Conservation (phyloP, 805 yeast species). For the Hanseniaspora lachancei region DNA sequence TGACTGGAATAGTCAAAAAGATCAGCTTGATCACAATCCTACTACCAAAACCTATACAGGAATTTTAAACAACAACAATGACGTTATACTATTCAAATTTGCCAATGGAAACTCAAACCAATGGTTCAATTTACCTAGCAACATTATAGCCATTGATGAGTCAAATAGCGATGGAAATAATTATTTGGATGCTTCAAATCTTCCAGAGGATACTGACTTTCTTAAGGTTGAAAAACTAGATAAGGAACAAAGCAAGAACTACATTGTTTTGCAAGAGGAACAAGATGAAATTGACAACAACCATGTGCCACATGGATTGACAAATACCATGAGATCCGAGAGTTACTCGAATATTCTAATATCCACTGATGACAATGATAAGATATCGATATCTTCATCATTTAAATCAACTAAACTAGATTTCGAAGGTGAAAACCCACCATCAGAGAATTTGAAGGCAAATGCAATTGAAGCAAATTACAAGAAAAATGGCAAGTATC, state of each 20-base stretch:
- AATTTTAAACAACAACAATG: background rate
- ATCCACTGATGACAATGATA: conserved; percentile 5
- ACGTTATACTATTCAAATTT: background rate
- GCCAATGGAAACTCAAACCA: background rate
- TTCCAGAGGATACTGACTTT: background rate
- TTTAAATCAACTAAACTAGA: background rate
- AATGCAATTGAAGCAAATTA: background rate
- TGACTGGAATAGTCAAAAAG: background rate
- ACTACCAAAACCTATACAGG: background rate
- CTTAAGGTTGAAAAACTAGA: background rate
- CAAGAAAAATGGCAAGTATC: background rate
- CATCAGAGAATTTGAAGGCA: background rate
- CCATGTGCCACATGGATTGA: background rate
- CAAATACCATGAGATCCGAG: background rate
- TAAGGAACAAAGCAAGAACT: background rate
- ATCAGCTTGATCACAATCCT: background rate
- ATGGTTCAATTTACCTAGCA: conserved; percentile 5
- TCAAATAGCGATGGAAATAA: background rate
- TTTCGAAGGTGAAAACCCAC: background rate
- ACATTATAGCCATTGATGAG: background rate
- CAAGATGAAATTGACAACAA: background rate
- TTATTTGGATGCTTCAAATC: background rate
- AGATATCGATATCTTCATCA: background rate
- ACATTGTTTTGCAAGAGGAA: conserved; percentile 4
- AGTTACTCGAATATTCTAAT: conserved; percentile 5